Base-by-base conservation (phyloP, 805 yeast genomes). In the Candida easanensis region DNA sequence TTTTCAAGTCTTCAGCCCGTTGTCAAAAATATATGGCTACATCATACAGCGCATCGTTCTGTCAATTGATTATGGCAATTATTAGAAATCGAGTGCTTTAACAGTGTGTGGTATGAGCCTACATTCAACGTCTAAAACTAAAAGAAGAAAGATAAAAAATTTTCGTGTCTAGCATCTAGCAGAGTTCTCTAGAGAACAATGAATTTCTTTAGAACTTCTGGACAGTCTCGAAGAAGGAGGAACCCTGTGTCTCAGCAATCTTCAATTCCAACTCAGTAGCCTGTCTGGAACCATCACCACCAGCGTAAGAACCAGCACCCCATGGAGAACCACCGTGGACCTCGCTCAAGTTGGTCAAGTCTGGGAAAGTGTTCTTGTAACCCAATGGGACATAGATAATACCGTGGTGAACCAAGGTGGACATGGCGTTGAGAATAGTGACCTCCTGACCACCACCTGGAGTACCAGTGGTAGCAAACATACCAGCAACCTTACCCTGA, bases 221-320 rank as follows among this genome's bases (percentile, higher is more conserved):
- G 17, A 68, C 73, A 22, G 69, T 68, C 41, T 70, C 63, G 58
- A 69, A 81, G 67, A 88, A 88, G 31, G 71, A 61, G 47, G 68
- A 62, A 60, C 95, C 96, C 69, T 88, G 96, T 46, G 66, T 67
- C 37, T 60, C 58, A 20, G 88, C 91, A 46, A 86, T 62, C 54
- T 74, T 73, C 61, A 74, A 66, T 65, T 88, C 96, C 45, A 83
- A 67, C 16, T 68, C 73, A 33, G 80, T 55, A 26, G 88, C 84
- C 54, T 70, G 68, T 70, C 95, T 79, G 7, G 85, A 76, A 39
- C 95, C 95, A 59, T 84, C 91, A 39, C 74, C 70, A 38, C 80
- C 86, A 23, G 95, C 89, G 57, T 74, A 70, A 30, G 86, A 68
- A 53, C 95, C 95, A 26, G 95, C 84, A 62, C 95, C 96, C 88